Evolutionary conservation across 108 stramenopile genomes (phyloP), one percentile per base, ranked within the genome.

Genomic region (Tribonema minus): DNA sequence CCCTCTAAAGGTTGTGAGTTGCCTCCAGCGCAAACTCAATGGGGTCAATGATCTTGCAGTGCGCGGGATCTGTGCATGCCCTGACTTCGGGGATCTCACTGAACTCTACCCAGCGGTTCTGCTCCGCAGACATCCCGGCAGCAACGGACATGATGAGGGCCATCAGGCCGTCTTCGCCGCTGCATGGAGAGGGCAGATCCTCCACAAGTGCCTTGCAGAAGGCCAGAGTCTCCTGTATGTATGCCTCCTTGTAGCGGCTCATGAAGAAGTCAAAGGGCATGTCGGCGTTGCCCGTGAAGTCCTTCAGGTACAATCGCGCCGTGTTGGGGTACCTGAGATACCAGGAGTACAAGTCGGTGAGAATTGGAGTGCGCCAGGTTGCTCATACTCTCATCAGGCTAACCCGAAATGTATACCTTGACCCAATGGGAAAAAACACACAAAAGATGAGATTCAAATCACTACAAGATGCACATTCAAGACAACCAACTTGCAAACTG

Each of bases 241-340:
- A 80, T 12, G 79, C 79, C 79, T 96, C 95, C 73, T 94, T 94
- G 88, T 96, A 96, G 61, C 95, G 93, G 67, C 85, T 63, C 84
- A 85, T 84, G 89, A 96, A 96, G 83, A 96, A 96, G 82, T 96
- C 94, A 76, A 88, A 96, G 9, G 95, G 95, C 94, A 96, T 92
- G 79, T 96, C 95, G 40, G 95, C 95, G 78, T 96, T 96, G 64
- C 95, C 94, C 41, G 95, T 96, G 81, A 89, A 96, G 87, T 92
- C 90, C 66, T 76, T 68, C 32, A 72, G 70, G 80, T 81, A 81
- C 0, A 81, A 37, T 25, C 80, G 80, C 7, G 80, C 80, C 20
- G 46, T 54, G 46, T 54, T 54, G 20, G 46, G 46, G 46, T 54
- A 54, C n/a, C n/a, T n/a, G n/a, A n/a, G n/a, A n/a, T n/a, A n/a